Percentiles rank a stretch among this genome's conserved stretches.
phyloP scores from a whole-genome alignment of 495 filamentous ascomycete genomes.

The Sabuloglossum arenarium region DNA sequence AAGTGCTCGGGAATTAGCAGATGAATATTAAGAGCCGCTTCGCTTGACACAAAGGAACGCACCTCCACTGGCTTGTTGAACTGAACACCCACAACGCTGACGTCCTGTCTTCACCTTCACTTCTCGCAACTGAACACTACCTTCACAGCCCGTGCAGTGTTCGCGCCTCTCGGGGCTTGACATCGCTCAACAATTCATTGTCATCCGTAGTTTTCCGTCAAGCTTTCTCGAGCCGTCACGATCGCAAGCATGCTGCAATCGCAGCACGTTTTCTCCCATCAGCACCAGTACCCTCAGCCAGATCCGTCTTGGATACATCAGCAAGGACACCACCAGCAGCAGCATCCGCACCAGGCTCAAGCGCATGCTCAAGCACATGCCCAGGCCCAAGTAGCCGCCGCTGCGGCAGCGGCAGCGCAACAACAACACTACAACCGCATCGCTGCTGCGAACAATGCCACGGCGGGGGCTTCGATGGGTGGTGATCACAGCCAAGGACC shows the following conservation, averaged over 20 bases:
- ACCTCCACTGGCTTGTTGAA: background rate
- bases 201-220: background rate
- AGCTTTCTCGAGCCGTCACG: background rate
- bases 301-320: slow-evolving; percentile 10
- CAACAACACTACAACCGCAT: slow-evolving; percentile 69
- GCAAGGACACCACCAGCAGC: slow-evolving; percentile 14
- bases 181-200: background rate
- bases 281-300: slow-evolving; percentile 7
- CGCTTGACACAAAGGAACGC: background rate
- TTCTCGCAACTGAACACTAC: background rate
- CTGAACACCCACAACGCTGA: background rate
- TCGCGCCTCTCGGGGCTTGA: background rate
- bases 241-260: slow-evolving; percentile 7
- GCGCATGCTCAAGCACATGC: slow-evolving; percentile 29
- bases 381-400: slow-evolving; percentile 38
- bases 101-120: background rate
- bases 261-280: slow-evolving; percentile 9
- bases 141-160: background rate
- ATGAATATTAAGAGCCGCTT: background rate
- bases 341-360: slow-evolving; percentile 17
- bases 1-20: too few species aligned
- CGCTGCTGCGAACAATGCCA: slow-evolving; percentile 40
- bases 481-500: slow-evolving; percentile 33
- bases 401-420: slow-evolving; percentile 42
- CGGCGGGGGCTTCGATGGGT: slow-evolving; percentile 16